Evolutionary conservation across 176 grass and related monocot genomes (phyloP), one percentile per base, ranked within the genome.

Genomic region (Avena insularis): DNA sequence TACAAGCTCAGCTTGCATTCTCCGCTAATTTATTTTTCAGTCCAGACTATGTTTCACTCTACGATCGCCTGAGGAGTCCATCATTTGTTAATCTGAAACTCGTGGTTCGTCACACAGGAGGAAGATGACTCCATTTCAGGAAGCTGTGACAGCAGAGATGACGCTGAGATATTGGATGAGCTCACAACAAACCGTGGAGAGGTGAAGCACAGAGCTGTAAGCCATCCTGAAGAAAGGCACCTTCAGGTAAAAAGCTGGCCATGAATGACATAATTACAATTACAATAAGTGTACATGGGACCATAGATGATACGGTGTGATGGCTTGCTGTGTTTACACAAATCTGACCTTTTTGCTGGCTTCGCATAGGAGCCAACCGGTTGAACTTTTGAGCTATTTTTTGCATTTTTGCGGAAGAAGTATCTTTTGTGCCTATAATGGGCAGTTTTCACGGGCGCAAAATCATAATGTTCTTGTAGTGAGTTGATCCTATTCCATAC

Each of bases 81-180:
- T 45, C 4, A 20, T 57, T 25, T 55, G 9, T 67, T 78, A 59
- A 54, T 72, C 49, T 75, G 13, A 68, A 40, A 21, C 0, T 23
- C 12, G 27, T 9, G 27, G n/a, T 31, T 87, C 58, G 0, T 69
- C 49, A 23, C 15, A 15, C 84, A 95, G 91, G 89, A 92, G 59
- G 84, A 86, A 16, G 90, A 85, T 20, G 45, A 21, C 46, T 94
- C 90, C 15, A 47, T 50, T 35, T 33, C 67, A 79, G 86, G 16
- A 76, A 93, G 73, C 25, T 88, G 86, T 53, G 81, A 51, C 45
- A 71, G 73, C 70, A 70, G 64, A 69, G 79, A 81, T 16, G 93
- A 95, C 69, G 88, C 88, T 82, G 96, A 98, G 35, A 95, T 98
- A 86, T 59, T 98, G 35, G 92, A 98, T 25, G 96, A 95, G 48